phyloP scores from a whole-genome alignment of 2,329 filamentous ascomycete species.

The Beauveria scarabaeidicola region DNA sequence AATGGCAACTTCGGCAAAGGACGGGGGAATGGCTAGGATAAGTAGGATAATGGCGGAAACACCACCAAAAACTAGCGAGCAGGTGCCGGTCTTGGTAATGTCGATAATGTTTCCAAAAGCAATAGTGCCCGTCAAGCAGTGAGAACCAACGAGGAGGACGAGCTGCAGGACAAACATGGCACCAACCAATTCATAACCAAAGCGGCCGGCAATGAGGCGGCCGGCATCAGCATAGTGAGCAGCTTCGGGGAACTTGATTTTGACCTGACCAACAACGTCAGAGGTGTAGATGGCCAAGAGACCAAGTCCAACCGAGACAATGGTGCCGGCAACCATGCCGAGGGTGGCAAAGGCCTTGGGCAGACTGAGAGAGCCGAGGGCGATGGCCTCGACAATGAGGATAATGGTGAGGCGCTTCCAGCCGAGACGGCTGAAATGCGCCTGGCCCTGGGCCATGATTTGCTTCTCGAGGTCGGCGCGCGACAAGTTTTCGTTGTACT shows the following conservation, averaged over 20 bases:
- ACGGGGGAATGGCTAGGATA: constrained; percentile 37
- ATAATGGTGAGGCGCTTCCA: constrained; percentile 50
- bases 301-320: constrained; percentile 34
- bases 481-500: constrained; percentile 28
- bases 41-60: constrained; percentile 39
- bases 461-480: constrained; percentile 36
- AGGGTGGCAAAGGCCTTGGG: constrained; percentile 44
- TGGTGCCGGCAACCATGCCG: constrained; percentile 43
- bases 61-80: constrained; percentile 37
- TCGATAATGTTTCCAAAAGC: constrained; percentile 57
- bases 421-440: constrained; percentile 44
- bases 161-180: constrained; percentile 55
- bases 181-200: constrained; percentile 55
- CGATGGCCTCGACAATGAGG: constrained; percentile 49
- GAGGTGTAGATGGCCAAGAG: constrained; percentile 40
- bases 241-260: constrained; percentile 46
- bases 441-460: constrained; percentile 35
- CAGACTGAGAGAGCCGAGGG: constrained; percentile 43
- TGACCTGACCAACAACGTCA: constrained; percentile 39
- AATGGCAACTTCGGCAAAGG: constrained; percentile 40
- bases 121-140: constrained; percentile 61
- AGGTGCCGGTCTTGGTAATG: constrained; percentile 31
- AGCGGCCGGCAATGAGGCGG: constrained; percentile 48
- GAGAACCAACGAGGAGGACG: constrained; percentile 62
- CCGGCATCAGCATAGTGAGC: constrained; percentile 62